These are phyloP conservation scores for Trichosanthes cucumerina DNA, from an alignment of 306 rosid genomes.

Conservation along the genomic window DNA sequence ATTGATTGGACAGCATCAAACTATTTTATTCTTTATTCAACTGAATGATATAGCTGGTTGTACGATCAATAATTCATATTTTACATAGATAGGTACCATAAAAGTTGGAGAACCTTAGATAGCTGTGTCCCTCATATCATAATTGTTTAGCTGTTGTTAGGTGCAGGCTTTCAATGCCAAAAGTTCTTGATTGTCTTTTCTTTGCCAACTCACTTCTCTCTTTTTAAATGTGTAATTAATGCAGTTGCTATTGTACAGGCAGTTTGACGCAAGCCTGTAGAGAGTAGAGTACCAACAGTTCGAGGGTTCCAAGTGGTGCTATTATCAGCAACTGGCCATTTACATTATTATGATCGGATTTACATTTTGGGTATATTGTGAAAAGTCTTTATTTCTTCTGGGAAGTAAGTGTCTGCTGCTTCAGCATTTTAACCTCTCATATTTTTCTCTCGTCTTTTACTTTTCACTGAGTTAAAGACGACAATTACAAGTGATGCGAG, in stretches of 20 bases:
- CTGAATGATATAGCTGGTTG: neutral
- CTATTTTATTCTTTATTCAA: neutral
- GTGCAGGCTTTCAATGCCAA: slow-evolving; percentile 18
- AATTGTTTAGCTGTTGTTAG: slow-evolving; percentile 7
- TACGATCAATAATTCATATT: neutral
- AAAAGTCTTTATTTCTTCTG: neutral
- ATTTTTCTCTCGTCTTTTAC: neutral
- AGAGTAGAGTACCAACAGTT: neutral
- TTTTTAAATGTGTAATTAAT: neutral
- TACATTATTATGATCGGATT: neutral
- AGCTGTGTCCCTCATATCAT: neutral
- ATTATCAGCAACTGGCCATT: neutral
- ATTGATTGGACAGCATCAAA: neutral
- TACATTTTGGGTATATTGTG: neutral
- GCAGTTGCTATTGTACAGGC: slow-evolving; percentile 1
- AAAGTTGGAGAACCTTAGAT: neutral
- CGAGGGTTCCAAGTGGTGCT: neutral
- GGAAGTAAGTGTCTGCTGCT: neutral
- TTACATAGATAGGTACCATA: neutral
- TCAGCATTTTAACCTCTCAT: neutral
- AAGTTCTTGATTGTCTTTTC: slow-evolving; percentile 19
- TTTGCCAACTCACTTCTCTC: neutral
- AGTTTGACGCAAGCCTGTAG: neutral
- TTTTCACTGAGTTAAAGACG: neutral
- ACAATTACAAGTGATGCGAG: neutral